Percentiles rank a stretch among this genome's conserved stretches.
Evolutionary conservation across 345 rosid genomes (phyloP).

Genomic region (Hibiscus tridactylites): DNA sequence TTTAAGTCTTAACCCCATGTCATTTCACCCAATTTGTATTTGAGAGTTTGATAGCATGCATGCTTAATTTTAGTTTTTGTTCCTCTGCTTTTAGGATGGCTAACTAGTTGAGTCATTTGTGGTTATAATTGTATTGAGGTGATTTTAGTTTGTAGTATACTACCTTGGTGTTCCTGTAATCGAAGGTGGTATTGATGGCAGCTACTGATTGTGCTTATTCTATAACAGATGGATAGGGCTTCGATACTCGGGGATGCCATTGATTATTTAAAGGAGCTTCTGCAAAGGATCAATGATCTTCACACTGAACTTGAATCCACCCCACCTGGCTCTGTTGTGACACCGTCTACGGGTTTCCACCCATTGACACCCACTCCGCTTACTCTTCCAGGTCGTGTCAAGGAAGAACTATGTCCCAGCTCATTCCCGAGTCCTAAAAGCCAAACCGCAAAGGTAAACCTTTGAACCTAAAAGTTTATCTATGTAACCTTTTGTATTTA

Average conservation of each 20-base stretch:
- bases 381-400: constrained; percentile 59
- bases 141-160: background rate
- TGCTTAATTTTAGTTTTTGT: constrained; percentile 1
- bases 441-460: constrained; percentile 74
- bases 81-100: background rate
- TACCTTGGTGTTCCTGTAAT: background rate
- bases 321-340: constrained; percentile 52
- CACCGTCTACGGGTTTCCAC: constrained; percentile 58
- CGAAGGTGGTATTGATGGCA: background rate
- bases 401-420: constrained; percentile 70
- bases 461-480: background rate
- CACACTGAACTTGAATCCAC: constrained; percentile 81
- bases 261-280: constrained; percentile 88
- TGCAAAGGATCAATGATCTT: constrained; percentile 88
- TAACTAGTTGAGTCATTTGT: background rate
- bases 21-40: background rate
- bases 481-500: background rate
- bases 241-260: constrained; percentile 95
- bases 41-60: background rate
- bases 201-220: constrained; percentile 6
- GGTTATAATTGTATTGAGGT: background rate
- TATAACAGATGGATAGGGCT: constrained; percentile 88
- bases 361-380: constrained; percentile 85
- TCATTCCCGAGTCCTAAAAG: constrained; percentile 69
- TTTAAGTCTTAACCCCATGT: no score